These are phyloP conservation scores for Yamadazyma spencermartinsiae DNA, from an alignment of 1,139 yeast genomes.

Conservation along the genomic window DNA sequence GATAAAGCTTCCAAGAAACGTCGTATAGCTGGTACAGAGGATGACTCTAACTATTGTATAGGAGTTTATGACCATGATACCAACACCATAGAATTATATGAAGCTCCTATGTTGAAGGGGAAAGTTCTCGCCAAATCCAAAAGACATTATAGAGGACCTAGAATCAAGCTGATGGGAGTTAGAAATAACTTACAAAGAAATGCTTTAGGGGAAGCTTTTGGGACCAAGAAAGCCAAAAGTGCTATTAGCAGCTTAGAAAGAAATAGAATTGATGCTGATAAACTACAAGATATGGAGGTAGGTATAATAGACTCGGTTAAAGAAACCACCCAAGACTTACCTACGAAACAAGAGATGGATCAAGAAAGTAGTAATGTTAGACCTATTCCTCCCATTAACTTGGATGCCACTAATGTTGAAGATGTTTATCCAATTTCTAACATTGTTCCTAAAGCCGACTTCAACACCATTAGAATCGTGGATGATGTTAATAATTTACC, in stretches of 20 bases:
- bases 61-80: constrained; percentile 69
- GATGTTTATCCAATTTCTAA: constrained; percentile 75
- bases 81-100: constrained; percentile 60
- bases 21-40: constrained; percentile 8
- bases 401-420: constrained; percentile 75
- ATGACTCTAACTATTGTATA: constrained; percentile 47
- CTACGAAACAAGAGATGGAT: constrained; percentile 62
- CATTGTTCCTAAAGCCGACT: constrained; percentile 70
- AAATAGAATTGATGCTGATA: constrained; percentile 83
- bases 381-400: constrained; percentile 79
- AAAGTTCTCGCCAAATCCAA: constrained; percentile 56
- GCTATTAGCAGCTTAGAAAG: constrained; percentile 80
- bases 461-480: constrained; percentile 60
- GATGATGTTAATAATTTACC: constrained; percentile 62
- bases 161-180: constrained; percentile 55
- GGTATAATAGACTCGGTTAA: constrained; percentile 84
- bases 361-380: constrained; percentile 61
- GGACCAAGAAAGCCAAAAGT: constrained; percentile 94
- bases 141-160: constrained; percentile 58
- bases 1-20: neutral
- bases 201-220: constrained; percentile 92
- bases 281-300: constrained; percentile 68
- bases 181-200: constrained; percentile 64
- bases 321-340: constrained; percentile 68
- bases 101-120: constrained; percentile 58